phyloP scores from a whole-genome alignment of 2,329 filamentous ascomycete species.

The Atkinsonella texensis region DNA sequence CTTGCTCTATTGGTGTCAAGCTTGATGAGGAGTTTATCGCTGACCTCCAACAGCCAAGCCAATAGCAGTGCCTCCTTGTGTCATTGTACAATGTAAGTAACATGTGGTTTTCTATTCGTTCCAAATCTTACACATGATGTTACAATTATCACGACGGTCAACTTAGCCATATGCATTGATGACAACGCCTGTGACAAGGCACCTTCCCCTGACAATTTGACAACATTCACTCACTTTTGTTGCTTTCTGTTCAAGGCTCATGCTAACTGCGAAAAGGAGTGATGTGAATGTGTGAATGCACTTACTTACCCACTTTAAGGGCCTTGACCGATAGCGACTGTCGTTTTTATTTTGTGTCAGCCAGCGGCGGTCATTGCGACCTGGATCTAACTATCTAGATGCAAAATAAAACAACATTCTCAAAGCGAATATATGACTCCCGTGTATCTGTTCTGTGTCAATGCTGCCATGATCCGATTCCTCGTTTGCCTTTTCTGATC shows the following conservation, averaged over 20 bases:
- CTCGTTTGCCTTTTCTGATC: no score
- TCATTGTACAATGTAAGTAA: conserved; percentile 15
- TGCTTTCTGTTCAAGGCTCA: not conserved
- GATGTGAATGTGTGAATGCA: not conserved
- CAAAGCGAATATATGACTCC: no score
- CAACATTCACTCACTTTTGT: not conserved
- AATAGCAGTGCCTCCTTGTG: not conserved
- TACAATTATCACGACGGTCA: conserved; percentile 36
- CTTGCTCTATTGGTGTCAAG: conserved; percentile 5
- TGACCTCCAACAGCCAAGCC: not conserved
- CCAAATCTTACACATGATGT: conserved; percentile 23
- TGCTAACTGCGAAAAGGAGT: conserved; percentile 4
- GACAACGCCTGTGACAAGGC: conserved; percentile 36
- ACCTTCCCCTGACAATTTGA: conserved; percentile 18
- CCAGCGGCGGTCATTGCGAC: not conserved
- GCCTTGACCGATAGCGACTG: not conserved
- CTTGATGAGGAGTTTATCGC: conserved; percentile 4
- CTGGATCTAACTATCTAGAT: not conserved
- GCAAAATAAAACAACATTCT: not conserved
- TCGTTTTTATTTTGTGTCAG: not conserved
- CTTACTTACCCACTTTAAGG: not conserved
- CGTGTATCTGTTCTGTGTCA: not conserved
- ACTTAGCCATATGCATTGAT: conserved; percentile 36
- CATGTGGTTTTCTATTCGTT: not conserved
- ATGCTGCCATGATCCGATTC: no score